A percentile compares a stretch with the other conserved stretches of the same genome.
Conservation (phyloP, 257 asterid genomes). For the Gentiana dahurica region DNA sequence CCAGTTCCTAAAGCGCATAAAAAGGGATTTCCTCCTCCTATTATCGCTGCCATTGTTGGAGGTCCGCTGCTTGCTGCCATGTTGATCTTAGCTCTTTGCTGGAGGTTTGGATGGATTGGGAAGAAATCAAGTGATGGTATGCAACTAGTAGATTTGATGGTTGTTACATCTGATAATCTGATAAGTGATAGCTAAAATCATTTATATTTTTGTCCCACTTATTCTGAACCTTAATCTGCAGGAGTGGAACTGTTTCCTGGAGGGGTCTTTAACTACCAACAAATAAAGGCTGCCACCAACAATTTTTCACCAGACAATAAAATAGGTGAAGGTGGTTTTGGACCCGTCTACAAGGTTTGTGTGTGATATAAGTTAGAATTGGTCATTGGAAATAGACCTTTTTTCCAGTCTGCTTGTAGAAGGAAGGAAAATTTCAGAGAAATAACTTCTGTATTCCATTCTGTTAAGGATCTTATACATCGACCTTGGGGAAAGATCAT, state of each 20-base stretch:
- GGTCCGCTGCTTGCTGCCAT: neutral
- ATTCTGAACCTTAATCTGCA: neutral
- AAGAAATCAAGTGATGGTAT: conserved; percentile 9
- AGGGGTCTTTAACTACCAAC: conserved; percentile 10
- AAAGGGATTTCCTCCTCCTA: neutral
- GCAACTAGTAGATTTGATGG: neutral
- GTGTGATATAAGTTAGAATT: neutral
- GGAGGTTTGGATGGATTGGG: conserved; percentile 14
- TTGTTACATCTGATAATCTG: neutral
- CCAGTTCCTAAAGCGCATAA: conserved; percentile 4
- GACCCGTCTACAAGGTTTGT: conserved; percentile 15
- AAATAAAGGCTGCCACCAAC: conserved; percentile 18
- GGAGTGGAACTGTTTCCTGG: conserved; percentile 17
- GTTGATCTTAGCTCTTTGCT: conserved; percentile 5
- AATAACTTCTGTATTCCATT: too few species aligned
- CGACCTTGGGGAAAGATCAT: too few species aligned
- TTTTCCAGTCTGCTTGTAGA: neutral
- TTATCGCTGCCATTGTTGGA: conserved; percentile 7
- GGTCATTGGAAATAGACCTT: neutral
- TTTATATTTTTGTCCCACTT: neutral
- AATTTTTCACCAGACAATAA: conserved; percentile 9
- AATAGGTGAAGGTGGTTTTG: conserved; percentile 17
- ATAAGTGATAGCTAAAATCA: neutral
- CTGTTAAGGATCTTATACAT: too few species aligned
- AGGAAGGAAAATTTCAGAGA: too few species aligned